Evolutionary conservation across 2,329 filamentous ascomycete species (phyloP), one percentile per base, ranked within the genome.

Genomic region (Fusarium sp.): DNA sequence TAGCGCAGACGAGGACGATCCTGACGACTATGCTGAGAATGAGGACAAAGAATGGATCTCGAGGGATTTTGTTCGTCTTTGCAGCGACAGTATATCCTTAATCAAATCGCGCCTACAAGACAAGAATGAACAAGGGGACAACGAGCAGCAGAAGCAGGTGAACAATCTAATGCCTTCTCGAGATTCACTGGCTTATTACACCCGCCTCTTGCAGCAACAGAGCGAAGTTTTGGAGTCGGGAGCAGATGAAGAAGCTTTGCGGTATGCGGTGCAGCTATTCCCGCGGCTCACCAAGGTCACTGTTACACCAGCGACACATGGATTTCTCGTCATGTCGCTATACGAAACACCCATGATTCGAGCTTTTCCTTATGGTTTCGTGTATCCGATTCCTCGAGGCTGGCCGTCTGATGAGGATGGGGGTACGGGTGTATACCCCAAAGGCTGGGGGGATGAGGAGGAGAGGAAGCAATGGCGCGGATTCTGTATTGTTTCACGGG

Each of bases 391-490:
- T 5, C 28, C 39, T 3, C 13, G 41, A 5, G 28, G 28, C 11
- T 54, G 38, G 50, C 38, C 38, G 20, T 29, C n/a, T 21, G 11
- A 10, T 28, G 42, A 44, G n/a, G 10, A 15, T 9, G 1, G 8
- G 1, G 1, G 10, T 16, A 6, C 7, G 16, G 15, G 5, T 0
- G 15, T 24, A 29, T 16, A 13, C 10, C 20, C 43, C 3, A 21
- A 49, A 10, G 16, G 26, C 2, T 39, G 18, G 24, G 26, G 26
- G 8, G 21, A 21, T 15, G 39, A 39, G 21, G 21, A 41, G 4
- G 35, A 33, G n/a, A 31, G 31, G 15, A 41, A 8, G 3, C 20
- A 49, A 33, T 57, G 43, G 43, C 28, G 43, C 3, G 53, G 53
- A 3, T 24, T 57, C 8, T 5, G 35, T 5, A 33, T 57, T 10